Evolutionary conservation across 352 stramenopile species (phyloP).

Genomic region (Globisporangium iwayamae): DNA sequence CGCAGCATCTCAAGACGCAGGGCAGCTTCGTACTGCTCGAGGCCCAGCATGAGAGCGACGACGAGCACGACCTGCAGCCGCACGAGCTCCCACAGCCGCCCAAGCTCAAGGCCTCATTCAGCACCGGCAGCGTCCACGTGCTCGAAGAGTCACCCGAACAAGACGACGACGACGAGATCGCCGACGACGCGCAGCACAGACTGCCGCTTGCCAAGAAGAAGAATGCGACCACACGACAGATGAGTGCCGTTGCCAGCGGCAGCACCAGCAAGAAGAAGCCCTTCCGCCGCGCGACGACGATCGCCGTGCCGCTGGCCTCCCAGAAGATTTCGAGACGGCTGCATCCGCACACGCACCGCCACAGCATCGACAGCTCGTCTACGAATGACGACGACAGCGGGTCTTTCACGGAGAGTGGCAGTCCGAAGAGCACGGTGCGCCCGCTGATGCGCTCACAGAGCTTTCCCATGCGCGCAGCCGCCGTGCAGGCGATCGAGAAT

Average conservation of each 20-base stretch:
- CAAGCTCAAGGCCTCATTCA: slow-evolving; percentile 2
- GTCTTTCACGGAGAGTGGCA: slow-evolving; percentile 6
- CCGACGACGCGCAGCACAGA: not conserved
- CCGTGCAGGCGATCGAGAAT: slow-evolving; percentile 54
- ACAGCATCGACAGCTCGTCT: slow-evolving; percentile 20
- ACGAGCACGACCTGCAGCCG: not conserved
- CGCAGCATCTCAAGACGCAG: slow-evolving; percentile 1
- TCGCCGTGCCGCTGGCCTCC: slow-evolving; percentile 30
- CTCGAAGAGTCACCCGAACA: slow-evolving; percentile 12
- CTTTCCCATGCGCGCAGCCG: slow-evolving; percentile 48
- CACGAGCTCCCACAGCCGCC: not conserved
- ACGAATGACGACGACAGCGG: slow-evolving; percentile 6
- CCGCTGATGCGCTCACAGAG: slow-evolving; percentile 47
- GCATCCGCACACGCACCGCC: slow-evolving; percentile 9
- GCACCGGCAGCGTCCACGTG: slow-evolving; percentile 9
- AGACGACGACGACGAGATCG: slow-evolving; percentile 10
- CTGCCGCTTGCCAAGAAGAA: slow-evolving; percentile 3
- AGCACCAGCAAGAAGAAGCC: slow-evolving; percentile 22
- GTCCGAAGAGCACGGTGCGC: slow-evolving; percentile 10
- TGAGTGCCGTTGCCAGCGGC: slow-evolving; percentile 1
- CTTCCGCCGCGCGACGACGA: slow-evolving; percentile 52
- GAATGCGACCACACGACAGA: not conserved
- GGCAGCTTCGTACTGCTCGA: slow-evolving; percentile 14
- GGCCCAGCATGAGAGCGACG: slow-evolving; percentile 1
- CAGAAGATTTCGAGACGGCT: slow-evolving; percentile 4